Evolutionary conservation across 371 early-diverging fungal species (phyloP).

Genomic region (Mucor mucedo): DNA sequence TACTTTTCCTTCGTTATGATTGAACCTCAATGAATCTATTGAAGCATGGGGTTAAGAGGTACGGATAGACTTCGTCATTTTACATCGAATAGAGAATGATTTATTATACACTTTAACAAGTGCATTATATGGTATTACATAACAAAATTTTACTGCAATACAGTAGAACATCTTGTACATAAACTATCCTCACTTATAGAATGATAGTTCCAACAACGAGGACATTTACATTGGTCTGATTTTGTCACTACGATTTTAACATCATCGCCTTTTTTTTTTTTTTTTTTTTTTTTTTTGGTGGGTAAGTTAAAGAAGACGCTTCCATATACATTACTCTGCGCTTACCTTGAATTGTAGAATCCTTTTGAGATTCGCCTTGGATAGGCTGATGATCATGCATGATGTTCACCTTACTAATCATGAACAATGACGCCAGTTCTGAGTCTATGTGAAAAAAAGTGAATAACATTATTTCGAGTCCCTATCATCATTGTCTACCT

Average conservation of each 20-base stretch:
- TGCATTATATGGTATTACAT: too few relatives aligned
- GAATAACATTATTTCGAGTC: not conserved
- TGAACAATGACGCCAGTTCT: slow-evolving; percentile 55
- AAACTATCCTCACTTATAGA: slow-evolving; percentile 37
- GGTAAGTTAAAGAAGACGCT: not conserved
- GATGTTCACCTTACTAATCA: slow-evolving; percentile 56
- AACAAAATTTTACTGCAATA: slow-evolving; percentile 8
- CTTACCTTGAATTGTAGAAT: slow-evolving; percentile 31
- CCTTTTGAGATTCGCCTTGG: slow-evolving; percentile 26
- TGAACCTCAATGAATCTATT: too few relatives aligned
- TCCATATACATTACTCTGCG: not conserved
- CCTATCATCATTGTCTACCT: slow-evolving; percentile 20
- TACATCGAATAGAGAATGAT: too few relatives aligned
- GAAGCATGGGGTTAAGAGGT: too few relatives aligned
- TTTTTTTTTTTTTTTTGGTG: too few relatives aligned
- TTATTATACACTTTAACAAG: too few relatives aligned
- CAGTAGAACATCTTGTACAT: slow-evolving; percentile 48
- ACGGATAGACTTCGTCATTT: too few relatives aligned
- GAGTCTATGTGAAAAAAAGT: slow-evolving; percentile 2
- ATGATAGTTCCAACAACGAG: slow-evolving; percentile 60
- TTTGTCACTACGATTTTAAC: slow-evolving; percentile 37
- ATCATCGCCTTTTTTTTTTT: slow-evolving; percentile 18
- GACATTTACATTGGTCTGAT: slow-evolving; percentile 50
- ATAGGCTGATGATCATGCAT: slow-evolving; percentile 5
- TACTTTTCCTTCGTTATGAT: too few relatives aligned